Percentiles rank a stretch among this genome's conserved stretches.
phyloP scores from a whole-genome alignment of 176 grass and related monocot genomes.

The Metroxylon sagu region DNA sequence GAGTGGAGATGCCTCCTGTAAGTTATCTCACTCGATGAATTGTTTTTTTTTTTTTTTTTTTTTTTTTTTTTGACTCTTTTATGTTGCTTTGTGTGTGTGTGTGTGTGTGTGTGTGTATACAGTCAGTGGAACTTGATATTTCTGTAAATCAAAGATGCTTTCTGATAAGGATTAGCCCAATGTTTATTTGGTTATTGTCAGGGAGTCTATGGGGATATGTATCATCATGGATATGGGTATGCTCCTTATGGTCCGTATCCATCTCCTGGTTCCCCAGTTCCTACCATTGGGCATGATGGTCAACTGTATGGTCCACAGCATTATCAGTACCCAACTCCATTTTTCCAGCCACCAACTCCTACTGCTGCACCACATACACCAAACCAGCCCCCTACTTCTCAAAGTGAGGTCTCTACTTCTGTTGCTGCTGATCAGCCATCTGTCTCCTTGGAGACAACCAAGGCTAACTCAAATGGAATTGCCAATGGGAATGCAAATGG shows the following conservation, averaged over 20 bases:
- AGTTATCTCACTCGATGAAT: constrained; percentile 9
- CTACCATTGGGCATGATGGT: constrained; percentile 54
- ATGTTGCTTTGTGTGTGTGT: no score
- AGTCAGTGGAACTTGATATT: no score
- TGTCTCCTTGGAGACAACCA: constrained; percentile 38
- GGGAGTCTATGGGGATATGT: constrained; percentile 75
- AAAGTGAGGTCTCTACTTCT: constrained; percentile 38
- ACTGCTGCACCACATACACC: constrained; percentile 35
- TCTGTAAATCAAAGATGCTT: no score
- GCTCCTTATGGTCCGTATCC: constrained; percentile 62
- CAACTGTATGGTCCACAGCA: constrained; percentile 69
- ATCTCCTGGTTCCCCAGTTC: constrained; percentile 62
- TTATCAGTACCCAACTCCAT: constrained; percentile 70
- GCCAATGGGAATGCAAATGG: constrained; percentile 38
- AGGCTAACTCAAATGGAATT: constrained; percentile 24
- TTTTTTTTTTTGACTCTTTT: background rate
- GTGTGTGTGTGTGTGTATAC: no score
- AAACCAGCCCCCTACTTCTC: constrained; percentile 34
- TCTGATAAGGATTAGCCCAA: background rate
- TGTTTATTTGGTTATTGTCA: constrained; percentile 25
- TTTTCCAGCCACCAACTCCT: constrained; percentile 47
- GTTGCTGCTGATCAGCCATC: constrained; percentile 35
- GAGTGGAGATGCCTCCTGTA: constrained; percentile 48
- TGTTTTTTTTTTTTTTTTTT: constrained; percentile 15
- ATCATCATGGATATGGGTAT: constrained; percentile 82